Base-by-base conservation (phyloP, 257 asterid genomes). In the Petunia secreta region DNA sequence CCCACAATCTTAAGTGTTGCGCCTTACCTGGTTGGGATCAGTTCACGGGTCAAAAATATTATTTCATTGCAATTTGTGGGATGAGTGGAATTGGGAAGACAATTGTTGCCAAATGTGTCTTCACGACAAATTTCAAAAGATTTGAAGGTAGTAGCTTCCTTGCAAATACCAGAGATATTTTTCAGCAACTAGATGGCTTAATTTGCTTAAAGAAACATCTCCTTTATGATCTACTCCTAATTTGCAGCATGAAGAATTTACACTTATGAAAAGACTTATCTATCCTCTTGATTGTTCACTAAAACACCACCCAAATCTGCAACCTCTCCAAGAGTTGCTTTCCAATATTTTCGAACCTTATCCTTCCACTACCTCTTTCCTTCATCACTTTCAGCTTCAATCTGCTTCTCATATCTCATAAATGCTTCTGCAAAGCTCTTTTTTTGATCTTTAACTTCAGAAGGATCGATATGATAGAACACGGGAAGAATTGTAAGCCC, bases 271-370 rank as follows among this genome's bases (percentile, higher is more conserved):
- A 8, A 44, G 0, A 4, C 76, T 25, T 69, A 69, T 59, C 1
- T 25, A 46, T 71, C 13, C 44, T 50, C 62, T 71, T 71, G 62
- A 34, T 50, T 50, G 62, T 11, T 71, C 3, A 71, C 77, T 71
- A 11, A 0, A 34, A 71, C 62, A 71, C 77, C 46, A 50, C 44
- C 44, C 62, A 6, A 50, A 48, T 48, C 60, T 71, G 77, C 62
- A 1, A 71, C 77, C 77, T 71, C 62, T 48, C 44, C 13, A 11
- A 71, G 77, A 71, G 77, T 44, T 48, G 62, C 44, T 48, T 34
- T 71, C 62, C 77, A n/a, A n/a, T n/a, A 71, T 50, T 71, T 71
- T 50, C 3, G 44, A 54, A 71, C 77, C 62, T 71, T 71, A 71
- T 50, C 62, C 1, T 5, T 71, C 77, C 36, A 34, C 44, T 71